Percentiles rank a stretch among this genome's conserved stretches.
phyloP scores from a whole-genome alignment of 2,329 filamentous ascomycete genomes.

The Fonsecaea multimorphosa region DNA sequence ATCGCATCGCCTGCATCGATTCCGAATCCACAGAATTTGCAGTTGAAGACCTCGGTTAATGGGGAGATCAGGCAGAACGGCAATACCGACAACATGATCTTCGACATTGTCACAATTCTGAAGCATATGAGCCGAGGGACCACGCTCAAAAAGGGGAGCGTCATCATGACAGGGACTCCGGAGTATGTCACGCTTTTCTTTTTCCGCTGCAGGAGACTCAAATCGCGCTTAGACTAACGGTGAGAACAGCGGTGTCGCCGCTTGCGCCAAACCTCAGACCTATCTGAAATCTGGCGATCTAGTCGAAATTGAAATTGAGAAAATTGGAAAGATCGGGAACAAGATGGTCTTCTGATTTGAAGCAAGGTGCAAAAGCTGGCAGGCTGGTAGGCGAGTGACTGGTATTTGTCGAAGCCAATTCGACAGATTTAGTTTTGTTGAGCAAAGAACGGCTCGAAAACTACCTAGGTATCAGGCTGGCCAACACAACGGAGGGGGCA shows the following conservation, averaged over 20 bases:
- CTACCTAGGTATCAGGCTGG: too few species aligned
- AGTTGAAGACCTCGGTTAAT: slow-evolving; percentile 45
- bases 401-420: neutral
- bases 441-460: too few species aligned
- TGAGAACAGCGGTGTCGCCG: neutral
- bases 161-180: slow-evolving; percentile 50
- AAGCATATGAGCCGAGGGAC: slow-evolving; percentile 46
- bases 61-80: slow-evolving; percentile 46
- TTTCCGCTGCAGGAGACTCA: neutral
- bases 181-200: neutral
- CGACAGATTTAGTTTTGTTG: too few species aligned
- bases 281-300: neutral
- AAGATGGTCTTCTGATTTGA: slow-evolving; percentile 3
- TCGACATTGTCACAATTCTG: slow-evolving; percentile 44
- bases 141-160: slow-evolving; percentile 45
- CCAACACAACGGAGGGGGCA: too few species aligned
- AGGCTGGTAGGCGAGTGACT: neutral
- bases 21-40: slow-evolving; percentile 42
- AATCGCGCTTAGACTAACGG: neutral
- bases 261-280: neutral
- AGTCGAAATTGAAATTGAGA: slow-evolving; percentile 1
- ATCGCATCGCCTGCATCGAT: slow-evolving; percentile 48
- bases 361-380: neutral
- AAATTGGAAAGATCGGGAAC: neutral
- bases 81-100: slow-evolving; percentile 47